Conservation (phyloP, 257 asterid genomes). For the Marsdenia floribunda region DNA sequence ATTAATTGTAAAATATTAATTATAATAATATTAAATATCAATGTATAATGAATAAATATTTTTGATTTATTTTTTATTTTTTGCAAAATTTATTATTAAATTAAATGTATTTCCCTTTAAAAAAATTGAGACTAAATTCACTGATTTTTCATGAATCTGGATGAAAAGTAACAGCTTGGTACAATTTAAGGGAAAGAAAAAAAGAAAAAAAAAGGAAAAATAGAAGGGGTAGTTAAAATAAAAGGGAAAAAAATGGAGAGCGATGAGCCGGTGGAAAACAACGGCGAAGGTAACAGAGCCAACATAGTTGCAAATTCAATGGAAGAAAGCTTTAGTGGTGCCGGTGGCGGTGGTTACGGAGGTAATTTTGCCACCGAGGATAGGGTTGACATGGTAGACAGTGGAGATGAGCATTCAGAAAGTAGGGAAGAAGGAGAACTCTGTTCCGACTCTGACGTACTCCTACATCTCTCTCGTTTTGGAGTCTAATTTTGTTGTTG, state of each 20-base stretch:
- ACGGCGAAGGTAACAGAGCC: neutral
- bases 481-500: neutral
- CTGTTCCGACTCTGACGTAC: constrained; percentile 24
- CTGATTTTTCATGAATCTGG: no score
- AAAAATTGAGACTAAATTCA: no score
- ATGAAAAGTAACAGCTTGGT: no score
- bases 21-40: no score
- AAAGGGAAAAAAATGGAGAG: neutral
- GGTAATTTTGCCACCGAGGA: constrained; percentile 3
- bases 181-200: no score
- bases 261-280: neutral
- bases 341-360: neutral
- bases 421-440: constrained; percentile 49
- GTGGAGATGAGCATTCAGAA: neutral
- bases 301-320: neutral
- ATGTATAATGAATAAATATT: no score
- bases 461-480: neutral
- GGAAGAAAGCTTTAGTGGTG: neutral
- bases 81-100: no score
- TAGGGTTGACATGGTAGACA: neutral
- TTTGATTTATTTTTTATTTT: no score
- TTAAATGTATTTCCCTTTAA: no score
- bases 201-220: no score
- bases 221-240: no score
- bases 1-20: no score